Evolutionary conservation across 306 rosid genomes (phyloP).

Genomic region (Abrus pulchellus): DNA sequence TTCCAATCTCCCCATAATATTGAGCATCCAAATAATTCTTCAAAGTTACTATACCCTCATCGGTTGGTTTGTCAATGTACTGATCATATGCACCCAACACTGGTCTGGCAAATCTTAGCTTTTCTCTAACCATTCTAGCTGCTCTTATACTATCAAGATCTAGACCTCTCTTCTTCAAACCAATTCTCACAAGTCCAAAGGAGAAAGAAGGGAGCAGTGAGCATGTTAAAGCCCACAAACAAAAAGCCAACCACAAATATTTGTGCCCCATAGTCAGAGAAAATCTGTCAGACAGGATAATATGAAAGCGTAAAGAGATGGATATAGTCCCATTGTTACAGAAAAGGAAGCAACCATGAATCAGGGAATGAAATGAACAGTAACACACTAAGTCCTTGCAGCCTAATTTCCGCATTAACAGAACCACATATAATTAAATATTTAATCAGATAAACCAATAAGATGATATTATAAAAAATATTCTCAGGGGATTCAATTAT

Average conservation of each 20-base stretch:
- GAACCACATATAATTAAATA: background rate
- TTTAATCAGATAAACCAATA: background rate
- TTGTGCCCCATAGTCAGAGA: slow-evolving; percentile 62
- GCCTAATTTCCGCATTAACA: background rate
- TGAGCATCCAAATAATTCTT: slow-evolving; percentile 87
- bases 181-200: slow-evolving; percentile 65
- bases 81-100: slow-evolving; percentile 47
- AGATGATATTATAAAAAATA: background rate
- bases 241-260: slow-evolving; percentile 58
- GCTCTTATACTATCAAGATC: slow-evolving; percentile 69
- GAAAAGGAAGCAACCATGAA: slow-evolving; percentile 13
- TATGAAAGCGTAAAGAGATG: background rate
- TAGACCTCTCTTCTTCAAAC: slow-evolving; percentile 72
- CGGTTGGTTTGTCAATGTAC: slow-evolving; percentile 38
- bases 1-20: slow-evolving; percentile 87
- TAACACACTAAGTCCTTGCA: background rate
- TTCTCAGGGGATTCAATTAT: background rate
- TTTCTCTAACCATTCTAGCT: slow-evolving; percentile 58
- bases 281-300: slow-evolving; percentile 49
- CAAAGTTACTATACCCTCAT: slow-evolving; percentile 67
- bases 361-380: background rate
- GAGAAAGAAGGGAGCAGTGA: slow-evolving; percentile 71
- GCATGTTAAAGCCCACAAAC: slow-evolving; percentile 69
- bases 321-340: slow-evolving; percentile 26
- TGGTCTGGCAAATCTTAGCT: slow-evolving; percentile 46